Conservation (phyloP, 2,329 filamentous ascomycete genomes). For the Arthrinium phaeospermum region DNA sequence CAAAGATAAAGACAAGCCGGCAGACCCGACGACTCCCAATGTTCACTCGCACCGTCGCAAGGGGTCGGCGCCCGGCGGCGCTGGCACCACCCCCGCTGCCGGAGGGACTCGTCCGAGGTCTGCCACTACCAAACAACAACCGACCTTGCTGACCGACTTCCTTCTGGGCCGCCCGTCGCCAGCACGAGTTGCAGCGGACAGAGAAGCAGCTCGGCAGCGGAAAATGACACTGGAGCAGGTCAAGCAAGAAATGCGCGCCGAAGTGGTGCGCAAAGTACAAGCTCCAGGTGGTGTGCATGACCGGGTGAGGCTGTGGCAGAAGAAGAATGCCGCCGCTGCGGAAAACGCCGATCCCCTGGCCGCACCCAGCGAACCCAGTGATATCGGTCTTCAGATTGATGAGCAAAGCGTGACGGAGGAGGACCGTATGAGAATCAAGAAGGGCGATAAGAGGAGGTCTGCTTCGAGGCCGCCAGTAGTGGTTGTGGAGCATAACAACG, state of each 20-base stretch:
- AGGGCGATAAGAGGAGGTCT: constrained; percentile 46
- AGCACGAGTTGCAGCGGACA: constrained; percentile 57
- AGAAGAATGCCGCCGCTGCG: constrained; percentile 72
- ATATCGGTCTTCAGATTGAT: constrained; percentile 65
- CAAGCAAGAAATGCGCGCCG: constrained; percentile 65
- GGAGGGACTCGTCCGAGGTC: constrained; percentile 33
- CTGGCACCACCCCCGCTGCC: constrained; percentile 30
- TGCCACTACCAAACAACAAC: constrained; percentile 34
- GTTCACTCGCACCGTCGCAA: background rate
- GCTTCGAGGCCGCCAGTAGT: constrained; percentile 32
- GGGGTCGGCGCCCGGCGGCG: constrained; percentile 19
- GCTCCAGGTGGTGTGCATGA: constrained; percentile 74
- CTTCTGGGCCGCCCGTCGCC: constrained; percentile 46
- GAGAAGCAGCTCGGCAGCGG: constrained; percentile 47
- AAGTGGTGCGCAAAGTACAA: constrained; percentile 62
- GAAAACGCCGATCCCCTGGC: constrained; percentile 56
- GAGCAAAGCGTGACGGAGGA: constrained; percentile 67
- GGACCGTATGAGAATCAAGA: constrained; percentile 63
- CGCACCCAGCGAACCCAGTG: constrained; percentile 62
- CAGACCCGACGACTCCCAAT: constrained; percentile 4
- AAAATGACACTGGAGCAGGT: constrained; percentile 65
- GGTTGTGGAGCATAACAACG: constrained; percentile 35
- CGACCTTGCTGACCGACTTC: constrained; percentile 39
- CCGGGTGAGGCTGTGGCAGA: constrained; percentile 86
- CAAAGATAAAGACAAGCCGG: constrained; percentile 16